These are phyloP conservation scores for Dactylellina parvicollis DNA, from an alignment of 2,329 filamentous ascomycete genomes.

Conservation along the genomic window DNA sequence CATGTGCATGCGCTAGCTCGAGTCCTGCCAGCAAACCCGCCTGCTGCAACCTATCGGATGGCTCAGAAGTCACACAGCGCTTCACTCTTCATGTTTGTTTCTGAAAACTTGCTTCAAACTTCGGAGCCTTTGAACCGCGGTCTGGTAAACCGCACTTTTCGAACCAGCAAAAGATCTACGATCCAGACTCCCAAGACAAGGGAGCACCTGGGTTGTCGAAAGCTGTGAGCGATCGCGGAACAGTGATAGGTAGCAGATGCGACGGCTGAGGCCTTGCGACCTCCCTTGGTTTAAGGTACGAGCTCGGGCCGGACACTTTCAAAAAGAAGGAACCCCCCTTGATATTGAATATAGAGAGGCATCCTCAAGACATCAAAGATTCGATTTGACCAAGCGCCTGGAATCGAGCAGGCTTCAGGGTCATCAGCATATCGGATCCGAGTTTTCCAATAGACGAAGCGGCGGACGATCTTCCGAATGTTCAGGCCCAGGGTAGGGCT, in stretches of 20 bases:
- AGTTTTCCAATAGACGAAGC: neutral
- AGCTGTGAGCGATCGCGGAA: neutral
- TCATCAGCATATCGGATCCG: neutral
- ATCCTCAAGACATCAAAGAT: neutral
- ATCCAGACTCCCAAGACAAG: slow-evolving; percentile 15
- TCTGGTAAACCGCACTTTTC: neutral
- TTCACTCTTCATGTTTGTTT: slow-evolving; percentile 20
- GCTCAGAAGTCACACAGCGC: slow-evolving; percentile 32
- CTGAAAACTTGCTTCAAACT: neutral
- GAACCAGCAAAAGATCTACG: neutral
- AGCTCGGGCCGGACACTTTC: neutral
- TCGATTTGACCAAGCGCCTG: neutral
- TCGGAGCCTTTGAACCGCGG: neutral
- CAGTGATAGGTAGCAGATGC: slow-evolving; percentile 13
- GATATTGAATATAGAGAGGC: neutral
- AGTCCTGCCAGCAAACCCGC: slow-evolving; percentile 22
- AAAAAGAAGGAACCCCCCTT: neutral
- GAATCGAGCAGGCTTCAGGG: too few species aligned
- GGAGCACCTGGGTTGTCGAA: neutral
- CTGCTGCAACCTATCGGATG: slow-evolving; percentile 26
- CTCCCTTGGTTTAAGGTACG: too few species aligned
- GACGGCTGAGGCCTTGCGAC: slow-evolving; percentile 18
- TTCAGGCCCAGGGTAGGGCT: slow-evolving; percentile 32
- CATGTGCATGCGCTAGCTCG: slow-evolving; percentile 28
- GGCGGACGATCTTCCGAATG: neutral